Evolutionary conservation across 2,329 filamentous ascomycete species (phyloP), one percentile per base, ranked within the genome.

Genomic region (Fusarium incarnatum): DNA sequence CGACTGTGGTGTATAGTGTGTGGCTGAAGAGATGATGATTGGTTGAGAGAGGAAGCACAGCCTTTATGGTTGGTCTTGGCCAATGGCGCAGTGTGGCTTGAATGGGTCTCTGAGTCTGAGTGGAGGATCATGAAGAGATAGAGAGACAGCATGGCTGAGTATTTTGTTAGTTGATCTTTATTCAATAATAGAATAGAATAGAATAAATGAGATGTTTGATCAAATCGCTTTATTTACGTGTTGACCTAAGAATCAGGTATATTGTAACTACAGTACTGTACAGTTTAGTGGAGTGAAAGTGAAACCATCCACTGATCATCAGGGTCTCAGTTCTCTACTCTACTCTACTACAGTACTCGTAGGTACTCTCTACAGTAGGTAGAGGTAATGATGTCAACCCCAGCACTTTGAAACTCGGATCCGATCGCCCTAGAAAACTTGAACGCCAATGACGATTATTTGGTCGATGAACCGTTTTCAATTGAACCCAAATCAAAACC

Each of bases 311-410:
- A 58, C 40, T 40, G 67, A 70, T 70, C 67, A 47, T 53, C 48
- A 60, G 56, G 45, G 56, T 58, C 66, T 57, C 40, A 41, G 47
- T 23, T 44, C 25, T 44, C 18, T 34, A 7, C 28, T 30, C 30
- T 27, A 30, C 13, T 15, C 12, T 30, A 30, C 28, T 30, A 5
- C 13, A 30, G 11, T 3, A 11, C 30, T 16, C 30, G n/a, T n/a
- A n/a, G n/a, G n/a, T 32, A 30, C 28, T 32, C 32, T 18, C 32
- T 27, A 22, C 32, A 23, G 27, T 22, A 22, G 22, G 27, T 40
- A 53, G 68, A 22, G 22, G 27, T 40, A 53, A 71, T 70, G 67
- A 70, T 70, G 68, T 70, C 67, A 70, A 60, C 42, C 20, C 25
- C 42, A 41, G 10, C 32, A 52, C 22, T 32, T 41, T 52, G 34